Evolutionary conservation across 257 asterid species (phyloP), one percentile per base, ranked within the genome.

Genomic region (Jacaranda copaia): DNA sequence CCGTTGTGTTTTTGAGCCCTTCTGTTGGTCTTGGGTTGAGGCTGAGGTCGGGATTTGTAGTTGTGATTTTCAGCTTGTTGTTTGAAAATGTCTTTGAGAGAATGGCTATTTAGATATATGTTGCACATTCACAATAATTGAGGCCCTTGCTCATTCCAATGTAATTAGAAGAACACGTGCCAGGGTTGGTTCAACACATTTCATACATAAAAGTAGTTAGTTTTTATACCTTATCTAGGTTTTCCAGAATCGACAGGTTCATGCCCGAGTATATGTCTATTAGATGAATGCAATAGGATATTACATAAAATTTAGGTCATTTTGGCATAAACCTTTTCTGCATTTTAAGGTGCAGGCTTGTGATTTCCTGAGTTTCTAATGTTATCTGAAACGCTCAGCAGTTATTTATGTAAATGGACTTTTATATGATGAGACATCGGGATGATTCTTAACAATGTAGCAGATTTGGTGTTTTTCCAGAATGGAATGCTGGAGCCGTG

Each of bases 391-490:
- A 64, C 19, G 32, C 45, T 51, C 4, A 45, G 63, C 15, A 10
- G 53, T 55, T 69, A 2, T 40, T 6, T 45, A 19, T 63, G 60
- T 18, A 20, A 39, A 39, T 18, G 79, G 72, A 16, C 32, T 35
- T 55, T 40, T 51, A 15, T 36, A 58, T 49, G 69, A 38, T 14
- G 52, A 38, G 77, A 39, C 35, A 25, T 84, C 70, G 49, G 57
- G 80, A 84, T 86, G 85, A 74, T 88, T 81, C 82, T 87, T 91
- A 85, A 88, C 86, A 81, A 85, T 83, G 87, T 87, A 82, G 97
- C 99, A 96, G 98, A 93, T 82, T 89, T 96, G 95, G 97, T 96
- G 73, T 96, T 95, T 91, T 96, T 96, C 98, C 99, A 96, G 98
- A 96, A 96, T 56, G 99, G 99, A 80, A 93, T 96, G 99, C 84